phyloP scores from a whole-genome alignment of 1,139 yeast genomes.

The Petasospora fabianii region DNA sequence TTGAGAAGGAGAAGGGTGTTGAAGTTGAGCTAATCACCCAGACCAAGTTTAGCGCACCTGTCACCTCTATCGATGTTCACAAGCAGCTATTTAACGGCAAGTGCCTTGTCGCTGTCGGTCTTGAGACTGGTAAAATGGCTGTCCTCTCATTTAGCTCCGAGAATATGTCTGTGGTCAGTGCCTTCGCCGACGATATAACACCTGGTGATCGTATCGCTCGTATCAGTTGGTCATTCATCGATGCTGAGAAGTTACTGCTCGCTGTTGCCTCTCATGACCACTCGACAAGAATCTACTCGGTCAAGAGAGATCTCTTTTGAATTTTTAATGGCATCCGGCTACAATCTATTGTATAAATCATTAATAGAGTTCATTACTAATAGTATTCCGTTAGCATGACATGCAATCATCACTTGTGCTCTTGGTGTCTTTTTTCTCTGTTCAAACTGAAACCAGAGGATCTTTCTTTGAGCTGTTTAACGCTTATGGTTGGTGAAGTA shows the following conservation, averaged over 20 bases:
- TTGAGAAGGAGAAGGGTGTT: slow-evolving; percentile 9
- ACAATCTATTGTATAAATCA: too few relatives aligned
- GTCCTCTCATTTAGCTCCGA: slow-evolving; percentile 30
- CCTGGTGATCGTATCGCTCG: slow-evolving; percentile 64
- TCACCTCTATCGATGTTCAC: slow-evolving; percentile 68
- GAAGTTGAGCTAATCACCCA: slow-evolving; percentile 28
- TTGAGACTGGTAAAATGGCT: slow-evolving; percentile 58
- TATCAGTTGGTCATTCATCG: slow-evolving; percentile 43
- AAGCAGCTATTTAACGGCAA: slow-evolving; percentile 29
- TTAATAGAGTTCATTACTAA: slow-evolving; percentile 2
- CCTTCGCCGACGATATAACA: slow-evolving; percentile 37
- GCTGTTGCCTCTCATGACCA: slow-evolving; percentile 72
- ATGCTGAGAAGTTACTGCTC: slow-evolving; percentile 33
- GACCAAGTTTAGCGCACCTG: slow-evolving; percentile 50
- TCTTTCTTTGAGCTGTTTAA: slow-evolving; percentile 15
- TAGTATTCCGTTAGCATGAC: not conserved
- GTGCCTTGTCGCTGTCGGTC: slow-evolving; percentile 58
- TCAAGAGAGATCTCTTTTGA: not conserved
- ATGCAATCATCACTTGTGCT: not conserved
- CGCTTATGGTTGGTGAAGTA: slow-evolving; percentile 7
- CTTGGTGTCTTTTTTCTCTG: slow-evolving; percentile 17
- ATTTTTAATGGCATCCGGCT: too few relatives aligned
- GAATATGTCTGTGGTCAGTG: slow-evolving; percentile 30
- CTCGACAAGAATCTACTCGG: slow-evolving; percentile 56
- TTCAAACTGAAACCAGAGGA: slow-evolving; percentile 22